Base-by-base conservation (phyloP, 305 asterid species). In the Euphrasia arctica region DNA sequence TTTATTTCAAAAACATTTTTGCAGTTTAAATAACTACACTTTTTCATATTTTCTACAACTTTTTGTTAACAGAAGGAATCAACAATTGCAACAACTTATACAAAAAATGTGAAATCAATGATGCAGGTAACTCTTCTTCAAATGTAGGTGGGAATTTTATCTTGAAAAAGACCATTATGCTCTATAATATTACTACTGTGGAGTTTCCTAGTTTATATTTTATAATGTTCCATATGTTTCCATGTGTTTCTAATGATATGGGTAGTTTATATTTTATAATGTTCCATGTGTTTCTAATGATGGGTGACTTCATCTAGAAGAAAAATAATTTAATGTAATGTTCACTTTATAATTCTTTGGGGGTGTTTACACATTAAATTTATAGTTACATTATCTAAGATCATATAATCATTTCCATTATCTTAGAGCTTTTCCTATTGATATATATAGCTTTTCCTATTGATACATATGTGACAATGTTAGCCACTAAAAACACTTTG, bases 101-200 rank as follows among this genome's bases (percentile, higher is more conserved):
- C 98, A 18, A 77, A 96, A 11, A 92, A 92, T 75, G 69, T 82
- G 18, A 84, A 84, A 67, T 85, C 98, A 25, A 92, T 92, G 98
- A 89, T 92, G 98, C 97, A 92, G 84, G 98, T 83, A 80, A 36
- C 42, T 36, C 42, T 36, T 8, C 42, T 6, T 36, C 9, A 4
- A 36, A 36, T 36, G 9, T 6, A 3, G 4, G 4, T 12, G 1
- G 15, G 18, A 47, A 9, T 45, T 9, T 9, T 45, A 41, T 41
- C 47, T 41, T 41, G 1, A 41, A 41, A 41, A 41, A 41, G 11
- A 2, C 4, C 32, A 29, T 36, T 34, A 34, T 34, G 49, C 2
- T 45, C 50, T 7, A 45, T 1, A 45, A 45, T 45, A 18, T 18
- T 18, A 2, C 0, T 39, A n/a, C 48, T 42, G 43, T 39, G 2